phyloP scores from a whole-genome alignment of 805 yeast species.

The Wickerhamiella siamensis region DNA sequence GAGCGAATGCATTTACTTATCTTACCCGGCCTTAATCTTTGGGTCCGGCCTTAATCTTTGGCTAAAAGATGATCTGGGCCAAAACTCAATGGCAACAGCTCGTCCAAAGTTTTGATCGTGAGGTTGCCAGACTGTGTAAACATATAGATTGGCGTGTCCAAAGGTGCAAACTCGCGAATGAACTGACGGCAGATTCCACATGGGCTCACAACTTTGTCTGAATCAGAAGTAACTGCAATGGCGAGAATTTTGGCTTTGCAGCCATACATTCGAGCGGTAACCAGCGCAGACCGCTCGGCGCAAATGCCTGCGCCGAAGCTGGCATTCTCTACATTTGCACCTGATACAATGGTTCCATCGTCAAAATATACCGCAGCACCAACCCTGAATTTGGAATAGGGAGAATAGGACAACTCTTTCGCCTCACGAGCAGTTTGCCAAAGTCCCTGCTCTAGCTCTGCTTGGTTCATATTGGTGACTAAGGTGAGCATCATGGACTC shows the following conservation, averaged over 20 bases:
- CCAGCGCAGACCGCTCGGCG: conserved; percentile 59
- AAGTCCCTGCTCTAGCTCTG: conserved; percentile 6
- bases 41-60: too few species aligned
- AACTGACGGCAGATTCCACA: conserved; percentile 93
- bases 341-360: conserved; percentile 37
- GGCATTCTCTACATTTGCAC: conserved; percentile 91
- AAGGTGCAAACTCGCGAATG: conserved; percentile 59
- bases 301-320: conserved; percentile 69
- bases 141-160: conserved; percentile 51
- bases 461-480: background rate
- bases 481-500: background rate
- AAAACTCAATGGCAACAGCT: conserved; percentile 69
- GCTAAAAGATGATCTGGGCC: conserved; percentile 60
- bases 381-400: conserved; percentile 68
- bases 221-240: conserved; percentile 54
- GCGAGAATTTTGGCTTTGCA: conserved; percentile 32
- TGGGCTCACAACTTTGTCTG: conserved; percentile 50
- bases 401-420: conserved; percentile 42
- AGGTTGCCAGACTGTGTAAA: conserved; percentile 33
- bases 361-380: conserved; percentile 60
- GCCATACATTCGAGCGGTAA: conserved; percentile 36
- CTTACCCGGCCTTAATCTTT: too few species aligned
- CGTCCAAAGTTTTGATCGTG: conserved; percentile 36
- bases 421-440: conserved; percentile 26
- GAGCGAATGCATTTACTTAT: too few species aligned